Evolutionary conservation across 2,329 filamentous ascomycete species (phyloP), one percentile per base, ranked within the genome.

Genomic region (Calonectria multiphialidica): DNA sequence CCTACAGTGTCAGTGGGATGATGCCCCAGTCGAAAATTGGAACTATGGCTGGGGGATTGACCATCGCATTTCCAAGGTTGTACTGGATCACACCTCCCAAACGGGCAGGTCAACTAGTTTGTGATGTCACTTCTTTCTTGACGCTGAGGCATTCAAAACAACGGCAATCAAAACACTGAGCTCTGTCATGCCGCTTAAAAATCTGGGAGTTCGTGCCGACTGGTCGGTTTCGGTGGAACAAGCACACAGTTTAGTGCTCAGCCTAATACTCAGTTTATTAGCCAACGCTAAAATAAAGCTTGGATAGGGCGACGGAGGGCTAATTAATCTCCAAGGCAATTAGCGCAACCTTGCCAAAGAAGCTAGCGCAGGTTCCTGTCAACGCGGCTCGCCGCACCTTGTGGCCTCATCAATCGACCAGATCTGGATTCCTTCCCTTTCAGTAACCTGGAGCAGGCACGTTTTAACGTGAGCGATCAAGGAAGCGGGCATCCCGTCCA

Each of bases 11-110:
- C 30, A 57, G 33, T 57, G 53, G 53, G 33, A 57, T 57, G 30
- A 57, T 57, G 30, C 33, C 53, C 53, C n/a, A 16, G 33, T 57
- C n/a, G 53, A 57, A 57, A 57, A 57, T 21, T 57, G 53, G 53
- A 37, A 57, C 53, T 30, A n/a, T 16, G n/a, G 10, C 30, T 57
- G 35, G 53, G 53, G 35, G 35, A 23, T 57, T 18, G n/a, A 30
- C 8, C 35, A 23, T 35, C n/a, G n/a, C n/a, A 25, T 21, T 57
- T 35, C 30, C 53, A 57, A 37, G 33, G 53, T 57, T 37, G 53
- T 57, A 57, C 21, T 37, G 18, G 18, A 57, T 30, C 21, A n/a
- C 9, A 35, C 12, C 18, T 18, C 53, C 28, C 4, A 21, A 57
- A 57, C 13, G n/a, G 30, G 30, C 33, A 57, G 53, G 53, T 57